Evolutionary conservation across 2,329 filamentous ascomycete genomes (phyloP), one percentile per base, ranked within the genome.

Genomic region (Cladophialophora exuberans): DNA sequence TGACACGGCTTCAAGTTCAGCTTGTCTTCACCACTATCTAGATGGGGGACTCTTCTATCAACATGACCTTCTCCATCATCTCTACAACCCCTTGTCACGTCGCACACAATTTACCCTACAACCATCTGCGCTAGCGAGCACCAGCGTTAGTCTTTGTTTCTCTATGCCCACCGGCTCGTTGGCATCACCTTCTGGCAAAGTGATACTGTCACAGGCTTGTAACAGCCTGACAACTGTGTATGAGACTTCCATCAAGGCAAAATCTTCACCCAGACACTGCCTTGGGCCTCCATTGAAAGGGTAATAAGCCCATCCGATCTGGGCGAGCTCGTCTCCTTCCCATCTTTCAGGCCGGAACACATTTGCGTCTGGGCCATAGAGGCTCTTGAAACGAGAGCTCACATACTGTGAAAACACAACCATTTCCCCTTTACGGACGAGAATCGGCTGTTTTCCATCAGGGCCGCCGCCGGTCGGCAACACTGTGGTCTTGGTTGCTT

Each of bases 401-500:
- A 62, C 61, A 43, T 70, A 68, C 23, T 62, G 56, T 1, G 59
- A 59, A 43, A 65, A 67, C 1, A 60, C 62, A 10, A 72, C 65
- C 0, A 61, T 30, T 65, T 4, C 71, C 70, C 76, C 72, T 47
- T 74, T 73, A 20, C 74, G 72, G 10, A 82, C 70, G 17, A 75
- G 72, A 23, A 83, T 68, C 3, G 73, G 73, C 3, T 67, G 65
- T 6, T 55, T 62, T 6, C 73, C 76, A 57, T 82, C 76, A 3
- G 72, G 67, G 0, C 79, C 79, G 15, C 79, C 79, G 13, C 79
- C 89, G 11, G 77, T 75, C 0, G 90, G 89, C 1, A 95, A 80
- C 0, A 83, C 88, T 2, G 89, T 92, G 73, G 91, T 86, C 56
- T 77, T 79, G 7, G 89, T 78, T 7, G 89, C 83, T 28, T 85